phyloP scores from a whole-genome alignment of 495 filamentous ascomycete genomes.

The Daldinia loculata region DNA sequence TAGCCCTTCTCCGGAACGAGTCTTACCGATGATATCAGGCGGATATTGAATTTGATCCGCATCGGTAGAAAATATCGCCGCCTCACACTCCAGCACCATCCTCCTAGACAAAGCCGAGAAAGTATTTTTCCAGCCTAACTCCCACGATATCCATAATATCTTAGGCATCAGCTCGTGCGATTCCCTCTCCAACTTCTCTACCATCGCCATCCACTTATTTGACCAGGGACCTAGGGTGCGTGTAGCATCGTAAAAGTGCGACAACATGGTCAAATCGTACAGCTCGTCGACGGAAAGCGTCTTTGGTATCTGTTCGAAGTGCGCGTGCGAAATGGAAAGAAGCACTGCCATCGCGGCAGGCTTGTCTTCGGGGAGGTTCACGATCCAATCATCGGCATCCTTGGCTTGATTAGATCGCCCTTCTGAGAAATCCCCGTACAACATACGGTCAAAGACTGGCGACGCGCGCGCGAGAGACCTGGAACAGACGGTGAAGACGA shows the following conservation, averaged over 20 bases:
- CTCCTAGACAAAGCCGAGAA: not conserved
- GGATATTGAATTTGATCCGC: not conserved
- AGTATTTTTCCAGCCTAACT: not conserved
- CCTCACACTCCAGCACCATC: not conserved
- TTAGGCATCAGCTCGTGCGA: not conserved
- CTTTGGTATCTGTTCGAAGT: not conserved
- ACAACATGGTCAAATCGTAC: not conserved
- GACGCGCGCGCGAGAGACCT: slow-evolving; percentile 17
- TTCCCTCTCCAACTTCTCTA: not conserved
- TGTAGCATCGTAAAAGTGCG: not conserved
- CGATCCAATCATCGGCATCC: not conserved
- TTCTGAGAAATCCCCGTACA: slow-evolving; percentile 29
- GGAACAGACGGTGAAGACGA: slow-evolving; percentile 19
- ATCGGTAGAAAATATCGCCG: not conserved
- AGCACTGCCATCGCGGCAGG: not conserved
- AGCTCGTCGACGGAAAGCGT: not conserved
- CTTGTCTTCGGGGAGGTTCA: not conserved
- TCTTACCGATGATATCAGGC: not conserved
- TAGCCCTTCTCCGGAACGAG: not conserved
- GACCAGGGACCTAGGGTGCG: not conserved
- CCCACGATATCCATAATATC: not conserved
- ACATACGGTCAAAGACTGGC: slow-evolving; percentile 29
- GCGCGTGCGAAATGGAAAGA: not conserved
- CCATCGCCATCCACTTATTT: not conserved
- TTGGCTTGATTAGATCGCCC: slow-evolving; percentile 5